Evolutionary conservation across 495 filamentous ascomycete genomes (phyloP), one percentile per base, ranked within the genome.

Genomic region (Lepraria neglecta): DNA sequence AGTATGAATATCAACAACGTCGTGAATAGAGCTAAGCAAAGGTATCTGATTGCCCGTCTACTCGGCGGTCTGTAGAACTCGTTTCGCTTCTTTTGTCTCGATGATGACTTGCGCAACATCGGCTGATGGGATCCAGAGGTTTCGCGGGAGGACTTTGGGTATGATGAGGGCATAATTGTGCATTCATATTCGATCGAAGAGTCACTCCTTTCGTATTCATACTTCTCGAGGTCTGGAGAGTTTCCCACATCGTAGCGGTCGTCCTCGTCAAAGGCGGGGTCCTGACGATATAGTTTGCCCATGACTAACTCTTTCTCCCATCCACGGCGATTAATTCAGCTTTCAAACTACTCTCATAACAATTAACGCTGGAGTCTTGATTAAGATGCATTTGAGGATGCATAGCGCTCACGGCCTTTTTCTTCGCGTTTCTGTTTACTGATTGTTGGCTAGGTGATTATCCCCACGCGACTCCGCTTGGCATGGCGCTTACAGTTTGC

Each of bases 1-100:
- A 88, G 64, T 56, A 92, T 84, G 69, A 96, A 90, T 0, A 92
- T 63, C 7, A 92, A 62, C 19, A 95, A 77, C 0, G 82, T 82
- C 1, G 78, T 79, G 28, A 87, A 82, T 51, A 95, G 70, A 21
- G 79, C 82, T 38, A 88, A 75, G 64, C 88, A 90, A 43, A 94
- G 79, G 67, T 84, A 90, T 69, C 87, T 80, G 67, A 87, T 80
- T 17, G 89, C 55, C 76, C 65, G 76, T 82, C 63, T 87, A 81
- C 28, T 77, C 56, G 75, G 88, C 62, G 85, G 61, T 30, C 82
- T 82, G 65, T 87, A 87, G 57, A 78, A 76, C 54, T 79, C 74
- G 6, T 77, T 67, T 21, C 67, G 64, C 11, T 70, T 63, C 31
- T 78, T 75, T 48, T 72, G 68, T 56, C 67, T 70, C 52, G 64